A percentile compares a stretch with the other conserved stretches of the same genome.
Conservation (phyloP, 352 stramenopile genomes). For the Phytopythium montanum region DNA sequence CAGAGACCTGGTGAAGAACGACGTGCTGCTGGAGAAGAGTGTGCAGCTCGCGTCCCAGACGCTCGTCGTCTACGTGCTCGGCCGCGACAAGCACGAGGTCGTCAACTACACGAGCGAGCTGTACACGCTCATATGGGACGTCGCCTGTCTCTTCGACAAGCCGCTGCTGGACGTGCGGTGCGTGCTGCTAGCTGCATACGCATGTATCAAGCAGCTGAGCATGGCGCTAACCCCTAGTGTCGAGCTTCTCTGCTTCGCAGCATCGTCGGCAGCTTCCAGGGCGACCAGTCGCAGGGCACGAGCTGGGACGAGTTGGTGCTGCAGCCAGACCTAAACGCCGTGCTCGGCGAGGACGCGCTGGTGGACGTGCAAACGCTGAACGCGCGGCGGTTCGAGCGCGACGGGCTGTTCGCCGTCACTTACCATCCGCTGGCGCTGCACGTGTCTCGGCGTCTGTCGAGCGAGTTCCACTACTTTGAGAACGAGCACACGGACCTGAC, state of each 20-base stretch:
- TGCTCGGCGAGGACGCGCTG: constrained; percentile 59
- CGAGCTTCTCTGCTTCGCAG: constrained; percentile 12
- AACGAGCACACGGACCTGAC: constrained; percentile 52
- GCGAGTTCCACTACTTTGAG: constrained; percentile 73
- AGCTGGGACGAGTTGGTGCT: constrained; percentile 67
- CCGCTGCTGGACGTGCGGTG: constrained; percentile 61
- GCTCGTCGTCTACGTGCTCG: constrained; percentile 65
- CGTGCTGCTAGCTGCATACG: background rate
- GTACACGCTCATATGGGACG: constrained; percentile 71
- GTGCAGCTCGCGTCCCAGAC: constrained; percentile 37
- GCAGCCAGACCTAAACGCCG: constrained; percentile 55
- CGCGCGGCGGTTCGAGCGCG: constrained; percentile 49
- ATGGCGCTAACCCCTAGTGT: no score
- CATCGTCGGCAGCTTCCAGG: constrained; percentile 31
- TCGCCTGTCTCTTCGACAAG: constrained; percentile 49
- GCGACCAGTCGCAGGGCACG: constrained; percentile 14
- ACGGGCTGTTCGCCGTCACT: constrained; percentile 50
- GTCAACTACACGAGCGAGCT: constrained; percentile 80
- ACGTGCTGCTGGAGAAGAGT: constrained; percentile 72
- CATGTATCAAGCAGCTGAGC: no score
- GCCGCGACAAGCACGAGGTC: constrained; percentile 46
- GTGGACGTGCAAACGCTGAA: constrained; percentile 68
- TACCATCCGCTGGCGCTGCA: constrained; percentile 65
- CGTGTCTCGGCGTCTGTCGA: constrained; percentile 37
- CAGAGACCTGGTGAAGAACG: constrained; percentile 57